Evolutionary conservation across 1,284 basidiomycete species (phyloP).

Genomic region (Cryptococcus sp.): DNA sequence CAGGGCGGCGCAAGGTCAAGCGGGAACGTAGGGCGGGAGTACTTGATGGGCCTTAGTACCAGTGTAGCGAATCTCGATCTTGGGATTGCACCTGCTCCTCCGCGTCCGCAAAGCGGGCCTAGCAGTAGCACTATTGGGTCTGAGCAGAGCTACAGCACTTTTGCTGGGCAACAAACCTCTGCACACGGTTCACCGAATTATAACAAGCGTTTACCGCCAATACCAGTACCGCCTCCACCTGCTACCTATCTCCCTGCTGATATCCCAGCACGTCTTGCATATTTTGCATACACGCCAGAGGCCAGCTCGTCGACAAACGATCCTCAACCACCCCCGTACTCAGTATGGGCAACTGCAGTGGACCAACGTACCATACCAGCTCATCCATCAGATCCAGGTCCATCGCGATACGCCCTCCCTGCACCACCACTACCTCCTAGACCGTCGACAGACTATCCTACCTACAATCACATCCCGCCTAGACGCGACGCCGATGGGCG

Average conservation of each 20-base stretch:
- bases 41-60: constrained; percentile 12
- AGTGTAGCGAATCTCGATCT: constrained; percentile 9
- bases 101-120: not conserved
- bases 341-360: not conserved
- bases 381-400: not conserved
- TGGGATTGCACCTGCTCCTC: not conserved
- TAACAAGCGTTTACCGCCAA: constrained; percentile 15
- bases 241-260: not conserved
- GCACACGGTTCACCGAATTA: constrained; percentile 6
- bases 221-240: constrained; percentile 5
- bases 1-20: not conserved
- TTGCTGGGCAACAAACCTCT: not conserved
- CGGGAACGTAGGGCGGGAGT: constrained; percentile 8
- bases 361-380: not conserved
- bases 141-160: not conserved
- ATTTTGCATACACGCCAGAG: constrained; percentile 3
- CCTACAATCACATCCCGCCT: not conserved
- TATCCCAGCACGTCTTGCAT: not conserved
- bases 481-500: not conserved
- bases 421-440: not conserved
- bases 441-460: not conserved
- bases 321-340: not conserved
- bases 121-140: not conserved
- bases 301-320: not conserved
- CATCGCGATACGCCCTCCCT: not conserved